Evolutionary conservation across 768 basidiomycete genomes (phyloP).

Genomic region (Rhodotorula graminis): DNA sequence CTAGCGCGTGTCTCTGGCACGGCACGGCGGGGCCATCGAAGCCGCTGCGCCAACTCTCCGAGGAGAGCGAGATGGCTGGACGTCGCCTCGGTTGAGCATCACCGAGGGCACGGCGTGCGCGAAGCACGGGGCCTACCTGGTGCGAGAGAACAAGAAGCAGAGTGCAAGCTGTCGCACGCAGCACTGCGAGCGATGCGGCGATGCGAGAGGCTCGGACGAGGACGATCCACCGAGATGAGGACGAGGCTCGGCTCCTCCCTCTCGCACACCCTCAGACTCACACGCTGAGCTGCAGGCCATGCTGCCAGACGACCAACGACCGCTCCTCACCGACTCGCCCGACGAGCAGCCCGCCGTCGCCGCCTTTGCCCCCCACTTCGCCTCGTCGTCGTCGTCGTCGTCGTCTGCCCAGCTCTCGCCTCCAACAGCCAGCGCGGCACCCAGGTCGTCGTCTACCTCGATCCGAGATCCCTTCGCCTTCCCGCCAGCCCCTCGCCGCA

Average conservation of each 20-base stretch:
- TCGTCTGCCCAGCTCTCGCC: no score
- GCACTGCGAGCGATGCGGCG: no score
- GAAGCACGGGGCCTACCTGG: no score
- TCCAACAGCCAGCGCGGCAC: not conserved
- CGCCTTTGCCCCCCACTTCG: not conserved
- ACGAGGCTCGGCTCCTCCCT: no score
- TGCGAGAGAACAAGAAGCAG: no score
- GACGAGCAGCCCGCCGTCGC: not conserved
- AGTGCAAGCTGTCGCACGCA: not conserved
- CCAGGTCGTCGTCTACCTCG: not conserved
- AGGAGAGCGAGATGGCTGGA: conserved; percentile 1
- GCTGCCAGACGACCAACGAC: not conserved
- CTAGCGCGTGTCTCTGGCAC: not conserved
- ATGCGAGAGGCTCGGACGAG: no score
- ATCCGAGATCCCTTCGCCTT: not conserved
- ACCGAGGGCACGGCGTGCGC: no score
- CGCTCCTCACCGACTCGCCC: not conserved
- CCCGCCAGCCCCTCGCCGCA: not conserved
- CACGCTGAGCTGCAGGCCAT: not conserved
- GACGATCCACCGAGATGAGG: no score
- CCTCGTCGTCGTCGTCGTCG: no score
- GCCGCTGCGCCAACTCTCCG: no score
- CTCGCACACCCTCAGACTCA: not conserved
- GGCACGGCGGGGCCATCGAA: not conserved
- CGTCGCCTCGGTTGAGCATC: not conserved